Base-by-base conservation (phyloP, 1,284 basidiomycete species). In the Leccinum fuscescens region DNA sequence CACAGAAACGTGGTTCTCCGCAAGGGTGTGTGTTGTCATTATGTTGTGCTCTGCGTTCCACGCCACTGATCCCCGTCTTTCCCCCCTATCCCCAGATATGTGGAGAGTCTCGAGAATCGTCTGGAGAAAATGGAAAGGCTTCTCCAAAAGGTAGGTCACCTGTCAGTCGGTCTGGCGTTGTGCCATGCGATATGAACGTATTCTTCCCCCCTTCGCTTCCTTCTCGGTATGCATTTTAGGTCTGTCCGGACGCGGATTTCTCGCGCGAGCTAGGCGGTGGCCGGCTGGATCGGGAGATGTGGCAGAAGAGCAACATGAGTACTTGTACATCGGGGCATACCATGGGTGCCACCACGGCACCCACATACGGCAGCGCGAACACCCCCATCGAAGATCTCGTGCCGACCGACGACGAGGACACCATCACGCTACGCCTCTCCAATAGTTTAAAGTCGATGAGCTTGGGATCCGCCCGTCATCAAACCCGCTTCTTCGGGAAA, bases 1-100 rank as follows among this genome's bases (percentile, higher is more conserved):
- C n/a, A 15, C n/a, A 93, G 84, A 90, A 92, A 78, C 86, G 92
- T 42, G 91, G 92, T 2, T 90, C 92, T 29, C 89, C 92, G 1
- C 92, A 94, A 77, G 92, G 91, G 83, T 94, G 33, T 22, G 66
- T 69, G 11, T 29, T 37, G 31, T 20, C 11, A 2, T 27, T n/a
- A 17, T 17, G n/a, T 1, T 8, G 7, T 48, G 14, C 22, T 8
- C 46, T 48, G 22, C 46, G 46, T 14, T 48, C 11, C 22, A 6
- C 22, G 5, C 9, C 6, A 31, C 37, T 57, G 5, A 49, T 29
- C 42, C 44, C 17, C 31, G n/a, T 57, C n/a, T 44, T 27, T 5
- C 24, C 17, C 17, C 33, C 14, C 46, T 8, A 50, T 50, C 49
- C 9, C 15, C 64, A 89, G 87, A 49, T 89, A 90, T 69, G 82